A percentile compares a stretch with the other conserved stretches of the same genome.
Evolutionary conservation across 148 eudicot species (phyloP).

Genomic region (Vaccinium myrtillus): DNA sequence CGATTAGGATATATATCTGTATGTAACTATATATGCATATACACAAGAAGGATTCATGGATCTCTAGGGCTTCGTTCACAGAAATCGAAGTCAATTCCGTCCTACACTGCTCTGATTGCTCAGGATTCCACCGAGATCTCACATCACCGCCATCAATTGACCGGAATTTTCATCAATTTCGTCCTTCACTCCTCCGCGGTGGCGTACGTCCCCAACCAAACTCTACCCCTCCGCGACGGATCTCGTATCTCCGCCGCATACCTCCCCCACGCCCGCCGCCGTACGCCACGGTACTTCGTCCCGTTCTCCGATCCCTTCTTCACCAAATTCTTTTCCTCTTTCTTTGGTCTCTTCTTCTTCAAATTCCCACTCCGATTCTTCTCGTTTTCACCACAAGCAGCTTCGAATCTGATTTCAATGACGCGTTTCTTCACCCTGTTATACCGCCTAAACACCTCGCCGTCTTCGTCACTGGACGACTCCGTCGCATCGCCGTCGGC

Average conservation of each 20-base stretch:
- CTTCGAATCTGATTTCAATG: conserved; percentile 38
- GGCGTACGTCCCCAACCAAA: conserved; percentile 65
- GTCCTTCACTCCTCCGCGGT: conserved; percentile 48
- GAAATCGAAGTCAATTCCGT: no score
- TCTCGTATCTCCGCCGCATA: conserved; percentile 84
- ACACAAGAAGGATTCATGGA: no score
- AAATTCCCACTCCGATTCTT: neutral
- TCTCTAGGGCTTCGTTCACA: no score
- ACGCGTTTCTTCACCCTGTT: conserved; percentile 32
- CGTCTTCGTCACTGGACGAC: conserved; percentile 42
- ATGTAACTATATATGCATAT: no score
- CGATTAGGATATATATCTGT: no score
- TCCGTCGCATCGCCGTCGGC: conserved; percentile 66
- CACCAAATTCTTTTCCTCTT: neutral
- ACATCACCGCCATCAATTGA: neutral
- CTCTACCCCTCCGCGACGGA: conserved; percentile 31
- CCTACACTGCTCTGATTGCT: no score
- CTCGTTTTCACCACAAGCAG: neutral
- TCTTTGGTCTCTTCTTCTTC: conserved; percentile 3
- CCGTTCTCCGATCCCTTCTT: conserved; percentile 4
- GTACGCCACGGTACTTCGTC: conserved; percentile 60
- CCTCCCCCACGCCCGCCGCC: conserved; percentile 68
- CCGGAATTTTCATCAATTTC: no score
- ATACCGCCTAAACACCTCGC: neutral
- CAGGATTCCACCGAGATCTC: no score